Evolutionary conservation across 768 basidiomycete genomes (phyloP).

Genomic region (Cyclocybe cylindracea): DNA sequence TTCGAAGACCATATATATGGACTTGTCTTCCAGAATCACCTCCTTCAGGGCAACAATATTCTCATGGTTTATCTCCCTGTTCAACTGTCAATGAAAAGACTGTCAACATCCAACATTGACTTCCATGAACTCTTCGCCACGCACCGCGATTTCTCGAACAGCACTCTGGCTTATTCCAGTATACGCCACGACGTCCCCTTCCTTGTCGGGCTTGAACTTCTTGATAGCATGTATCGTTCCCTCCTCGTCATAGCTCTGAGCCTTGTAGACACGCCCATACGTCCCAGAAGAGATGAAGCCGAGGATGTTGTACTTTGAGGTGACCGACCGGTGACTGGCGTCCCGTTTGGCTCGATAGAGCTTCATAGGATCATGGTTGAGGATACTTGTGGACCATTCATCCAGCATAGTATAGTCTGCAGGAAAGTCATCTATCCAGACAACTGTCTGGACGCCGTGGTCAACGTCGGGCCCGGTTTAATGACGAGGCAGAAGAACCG

Average conservation of each 20-base stretch:
- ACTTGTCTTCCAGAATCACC: slow-evolving; percentile 96
- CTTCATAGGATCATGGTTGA: slow-evolving; percentile 83
- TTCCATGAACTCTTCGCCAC: slow-evolving; percentile 23
- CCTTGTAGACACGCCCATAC: slow-evolving; percentile 99
- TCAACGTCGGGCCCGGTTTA: no score
- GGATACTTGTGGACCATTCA: slow-evolving; percentile 31
- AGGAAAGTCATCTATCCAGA: no score
- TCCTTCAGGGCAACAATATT: slow-evolving; percentile 91
- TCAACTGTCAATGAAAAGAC: slow-evolving; percentile 53
- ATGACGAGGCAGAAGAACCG: no score
- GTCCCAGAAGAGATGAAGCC: slow-evolving; percentile 99
- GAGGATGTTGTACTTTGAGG: slow-evolving; percentile 85
- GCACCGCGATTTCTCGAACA: slow-evolving; percentile 91
- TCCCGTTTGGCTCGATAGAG: slow-evolving; percentile 83
- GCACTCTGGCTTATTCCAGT: slow-evolving; percentile 99
- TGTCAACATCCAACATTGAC: background rate
- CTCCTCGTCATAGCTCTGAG: slow-evolving; percentile 72
- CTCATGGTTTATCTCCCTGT: slow-evolving; percentile 87
- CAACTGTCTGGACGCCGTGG: no score
- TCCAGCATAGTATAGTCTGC: slow-evolving; percentile 20
- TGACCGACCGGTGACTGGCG: slow-evolving; percentile 60
- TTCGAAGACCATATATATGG: slow-evolving; percentile 99
- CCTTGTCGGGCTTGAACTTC: slow-evolving; percentile 99
- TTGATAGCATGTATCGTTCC: slow-evolving; percentile 90
- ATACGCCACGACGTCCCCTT: slow-evolving; percentile 93